Base-by-base conservation (phyloP, 192 early-diverging fungal genomes). In the Coemansia sp. region DNA sequence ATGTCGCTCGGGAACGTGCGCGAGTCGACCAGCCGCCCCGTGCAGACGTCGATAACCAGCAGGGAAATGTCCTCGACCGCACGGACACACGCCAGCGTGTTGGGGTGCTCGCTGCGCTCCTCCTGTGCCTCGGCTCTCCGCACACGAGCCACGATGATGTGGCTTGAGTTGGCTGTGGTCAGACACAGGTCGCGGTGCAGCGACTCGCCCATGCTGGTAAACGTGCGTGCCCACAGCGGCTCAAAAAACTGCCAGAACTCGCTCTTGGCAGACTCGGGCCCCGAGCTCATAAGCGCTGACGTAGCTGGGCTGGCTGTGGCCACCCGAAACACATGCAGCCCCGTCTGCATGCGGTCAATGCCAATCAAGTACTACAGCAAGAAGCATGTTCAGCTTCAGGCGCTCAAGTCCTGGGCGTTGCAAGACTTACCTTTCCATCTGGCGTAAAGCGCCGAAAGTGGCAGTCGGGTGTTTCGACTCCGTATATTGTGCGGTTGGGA, bases 181-280 rank as follows among this genome's bases (percentile, higher is more conserved):
- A 79, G 36, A 18, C 76, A 79, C 54, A 79, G 21, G 42, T 79
- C 76, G 51, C 69, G 68, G 42, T 72, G 69, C 55, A 79, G 58
- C 28, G 64, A 32, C 53, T 67, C 65, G 37, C 69, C 69, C n/a
- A 69, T 45, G 3, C 62, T 40, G 0, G 69, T 48, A 44, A 54
- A 79, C 16, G 51, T 59, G n/a, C 45, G 60, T 7, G 68, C 38
- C 76, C 76, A 79, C 10, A 42, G 66, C 32, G 58, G 66, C 20
- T 36, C 36, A 50, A 79, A 79, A 40, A 79, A 71, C 15, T 68
- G 61, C 51, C 59, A 54, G 42, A 79, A 79, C 54, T 65, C 76
- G 40, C 58, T 51, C 39, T 72, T 79, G 47, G 53, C 51, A 10
- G 53, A 11, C 5, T 46, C 60, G 8, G 53, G 20, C 11, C 53